A percentile compares a stretch with the other conserved stretches of the same genome.
phyloP scores from a whole-genome alignment of 208 protist genomes.

The Trypanosoma brucei region DNA sequence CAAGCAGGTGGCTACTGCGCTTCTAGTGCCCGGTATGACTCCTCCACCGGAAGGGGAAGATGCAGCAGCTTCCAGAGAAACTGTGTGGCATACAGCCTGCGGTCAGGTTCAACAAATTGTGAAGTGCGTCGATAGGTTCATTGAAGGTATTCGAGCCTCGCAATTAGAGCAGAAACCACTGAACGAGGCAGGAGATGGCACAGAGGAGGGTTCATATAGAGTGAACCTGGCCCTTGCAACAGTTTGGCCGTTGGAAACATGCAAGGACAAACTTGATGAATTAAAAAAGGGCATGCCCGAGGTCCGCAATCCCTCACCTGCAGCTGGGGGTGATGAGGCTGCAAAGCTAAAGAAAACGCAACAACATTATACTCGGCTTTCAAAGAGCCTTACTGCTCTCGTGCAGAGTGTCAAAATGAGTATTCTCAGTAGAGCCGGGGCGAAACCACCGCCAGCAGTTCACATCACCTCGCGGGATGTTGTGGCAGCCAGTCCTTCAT shows the following conservation, averaged over 20 bases:
- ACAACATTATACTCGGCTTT: constrained; percentile 37
- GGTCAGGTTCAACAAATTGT: constrained; percentile 26
- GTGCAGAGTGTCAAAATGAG: constrained; percentile 55
- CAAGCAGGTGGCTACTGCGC: neutral
- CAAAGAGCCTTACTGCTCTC: constrained; percentile 33
- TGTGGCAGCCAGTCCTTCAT: neutral
- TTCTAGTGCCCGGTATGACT: neutral
- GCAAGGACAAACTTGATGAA: constrained; percentile 32
- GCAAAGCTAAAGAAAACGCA: constrained; percentile 40
- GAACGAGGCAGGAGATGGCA: neutral
- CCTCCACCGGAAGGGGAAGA: neutral
- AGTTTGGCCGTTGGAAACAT: constrained; percentile 44
- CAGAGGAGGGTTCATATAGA: neutral
- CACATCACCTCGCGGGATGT: neutral
- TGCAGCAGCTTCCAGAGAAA: neutral
- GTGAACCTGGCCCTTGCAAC: constrained; percentile 31
- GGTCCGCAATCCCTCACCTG: constrained; percentile 44
- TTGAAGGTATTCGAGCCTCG: constrained; percentile 24
- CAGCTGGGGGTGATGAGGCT: constrained; percentile 47
- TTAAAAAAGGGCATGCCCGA: constrained; percentile 27
- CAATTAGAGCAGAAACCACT: constrained; percentile 1
- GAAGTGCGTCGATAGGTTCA: constrained; percentile 19
- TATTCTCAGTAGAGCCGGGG: constrained; percentile 42
- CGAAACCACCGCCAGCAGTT: constrained; percentile 11
- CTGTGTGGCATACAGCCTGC: neutral